A percentile compares a stretch with the other conserved stretches of the same genome.
phyloP scores from a whole-genome alignment of 2,329 filamentous ascomycete genomes.

The Ascochyta fabae region DNA sequence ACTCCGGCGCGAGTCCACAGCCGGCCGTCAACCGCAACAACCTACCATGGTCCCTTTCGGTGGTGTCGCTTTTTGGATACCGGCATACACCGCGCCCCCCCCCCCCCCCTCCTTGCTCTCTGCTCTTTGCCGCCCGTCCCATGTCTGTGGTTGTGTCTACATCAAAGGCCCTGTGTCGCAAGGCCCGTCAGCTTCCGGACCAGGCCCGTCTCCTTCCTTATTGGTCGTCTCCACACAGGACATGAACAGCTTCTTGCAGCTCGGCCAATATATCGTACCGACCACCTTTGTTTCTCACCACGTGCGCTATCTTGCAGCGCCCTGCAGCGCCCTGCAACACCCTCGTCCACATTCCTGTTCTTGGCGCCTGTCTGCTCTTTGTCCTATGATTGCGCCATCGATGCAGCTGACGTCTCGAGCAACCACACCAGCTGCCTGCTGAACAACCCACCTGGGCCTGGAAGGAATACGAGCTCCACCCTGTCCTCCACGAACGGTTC shows the following conservation, averaged over 20 bases:
- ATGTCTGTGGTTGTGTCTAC: background rate
- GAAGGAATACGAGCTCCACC: slow-evolving; percentile 12
- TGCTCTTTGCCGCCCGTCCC: background rate
- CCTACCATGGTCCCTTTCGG: too few species aligned
- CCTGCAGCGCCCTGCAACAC: too few species aligned
- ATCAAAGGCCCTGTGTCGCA: slow-evolving; percentile 7
- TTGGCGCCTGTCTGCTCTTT: background rate
- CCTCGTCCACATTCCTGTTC: slow-evolving; percentile 6
- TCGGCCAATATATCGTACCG: slow-evolving; percentile 39
- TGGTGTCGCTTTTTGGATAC: too few species aligned
- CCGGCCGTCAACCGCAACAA: too few species aligned
- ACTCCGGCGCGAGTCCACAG: too few species aligned
- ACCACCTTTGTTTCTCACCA: slow-evolving; percentile 11
- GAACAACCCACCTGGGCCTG: slow-evolving; percentile 6
- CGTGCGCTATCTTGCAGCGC: slow-evolving; percentile 12
- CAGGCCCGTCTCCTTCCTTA: background rate
- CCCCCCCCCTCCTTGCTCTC: background rate
- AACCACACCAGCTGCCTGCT: slow-evolving; percentile 10
- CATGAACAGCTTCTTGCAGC: slow-evolving; percentile 15
- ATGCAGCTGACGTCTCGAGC: slow-evolving; percentile 4
- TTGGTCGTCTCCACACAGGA: slow-evolving; percentile 3
- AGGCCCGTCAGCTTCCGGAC: slow-evolving; percentile 8
- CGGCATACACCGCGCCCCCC: too few species aligned
- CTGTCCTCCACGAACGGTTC: slow-evolving; percentile 9
- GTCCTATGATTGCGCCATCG: background rate